Percentiles rank a stretch among this genome's conserved stretches.
Conservation (phyloP, 352 stramenopile genomes). For the Globisporangium ultimum region DNA sequence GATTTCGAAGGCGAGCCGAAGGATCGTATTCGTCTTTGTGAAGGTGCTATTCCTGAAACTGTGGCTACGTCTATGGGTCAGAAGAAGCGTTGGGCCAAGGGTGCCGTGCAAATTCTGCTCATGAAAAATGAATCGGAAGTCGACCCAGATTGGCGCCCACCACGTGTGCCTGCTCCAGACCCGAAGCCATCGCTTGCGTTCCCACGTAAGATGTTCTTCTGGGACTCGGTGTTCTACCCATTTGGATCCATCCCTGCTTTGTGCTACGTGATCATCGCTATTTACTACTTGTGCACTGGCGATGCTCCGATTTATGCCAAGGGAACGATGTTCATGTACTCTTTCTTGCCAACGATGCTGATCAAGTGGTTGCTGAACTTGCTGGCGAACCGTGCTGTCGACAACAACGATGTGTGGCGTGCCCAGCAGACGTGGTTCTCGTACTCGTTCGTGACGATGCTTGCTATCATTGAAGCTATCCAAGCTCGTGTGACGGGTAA, state of each 20-base stretch:
- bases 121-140: slow-evolving; percentile 89
- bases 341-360: slow-evolving; percentile 84
- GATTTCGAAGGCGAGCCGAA: slow-evolving; percentile 86
- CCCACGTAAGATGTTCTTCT: slow-evolving; percentile 89
- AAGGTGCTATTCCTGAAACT: slow-evolving; percentile 81
- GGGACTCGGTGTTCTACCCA: slow-evolving; percentile 86
- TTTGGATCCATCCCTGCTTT: slow-evolving; percentile 84
- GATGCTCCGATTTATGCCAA: slow-evolving; percentile 84
- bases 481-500: slow-evolving; percentile 79
- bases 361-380: slow-evolving; percentile 79
- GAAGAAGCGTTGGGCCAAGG: slow-evolving; percentile 88
- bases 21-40: slow-evolving; percentile 83
- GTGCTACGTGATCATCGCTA: slow-evolving; percentile 80
- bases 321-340: slow-evolving; percentile 79
- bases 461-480: slow-evolving; percentile 81
- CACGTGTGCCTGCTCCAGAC: slow-evolving; percentile 77
- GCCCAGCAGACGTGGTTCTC: slow-evolving; percentile 90
- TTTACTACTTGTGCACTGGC: slow-evolving; percentile 86
- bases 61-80: slow-evolving; percentile 84
- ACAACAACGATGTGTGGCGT: slow-evolving; percentile 89
- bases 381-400: slow-evolving; percentile 80
- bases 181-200: slow-evolving; percentile 79
- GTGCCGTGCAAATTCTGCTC: slow-evolving; percentile 83
- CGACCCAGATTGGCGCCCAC: slow-evolving; percentile 84
- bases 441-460: slow-evolving; percentile 87